A percentile compares a stretch with the other conserved stretches of the same genome.
Evolutionary conservation across 371 early-diverging fungal species (phyloP).

Genomic region (Blakeslea trispora): DNA sequence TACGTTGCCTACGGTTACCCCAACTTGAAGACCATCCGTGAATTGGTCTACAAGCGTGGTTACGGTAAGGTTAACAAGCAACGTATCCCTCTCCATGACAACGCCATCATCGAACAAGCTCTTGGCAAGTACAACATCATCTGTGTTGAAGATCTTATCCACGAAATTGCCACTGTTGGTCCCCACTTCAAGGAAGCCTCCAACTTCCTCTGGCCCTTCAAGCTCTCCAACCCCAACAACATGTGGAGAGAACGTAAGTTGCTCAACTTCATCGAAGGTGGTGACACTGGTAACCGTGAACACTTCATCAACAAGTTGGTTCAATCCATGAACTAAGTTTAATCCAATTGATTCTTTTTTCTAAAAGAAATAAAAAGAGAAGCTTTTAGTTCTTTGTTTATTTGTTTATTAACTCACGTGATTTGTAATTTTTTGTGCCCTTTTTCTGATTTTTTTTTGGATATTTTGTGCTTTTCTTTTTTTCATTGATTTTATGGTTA

Average conservation of each 20-base stretch:
- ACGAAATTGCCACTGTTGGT: slow-evolving; percentile 99
- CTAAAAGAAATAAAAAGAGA: neutral
- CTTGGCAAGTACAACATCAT: slow-evolving; percentile 97
- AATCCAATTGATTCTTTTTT: neutral
- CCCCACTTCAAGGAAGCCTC: slow-evolving; percentile 88
- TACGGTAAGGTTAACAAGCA: slow-evolving; percentile 97
- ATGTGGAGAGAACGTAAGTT: slow-evolving; percentile 97
- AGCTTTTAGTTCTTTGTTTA: neutral
- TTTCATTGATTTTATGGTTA: neutral
- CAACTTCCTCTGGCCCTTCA: slow-evolving; percentile 99
- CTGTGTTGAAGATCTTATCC: slow-evolving; percentile 99
- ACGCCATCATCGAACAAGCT: slow-evolving; percentile 91
- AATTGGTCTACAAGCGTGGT: slow-evolving; percentile 99
- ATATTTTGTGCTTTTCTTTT: neutral
- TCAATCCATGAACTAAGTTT: slow-evolving; percentile 94
- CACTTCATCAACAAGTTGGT: slow-evolving; percentile 95
- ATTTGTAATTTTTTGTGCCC: too few relatives aligned
- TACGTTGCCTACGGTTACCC: slow-evolving; percentile 98
- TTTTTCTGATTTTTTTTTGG: neutral
- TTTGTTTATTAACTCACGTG: neutral
- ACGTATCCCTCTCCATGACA: slow-evolving; percentile 96
- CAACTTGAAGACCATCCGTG: slow-evolving; percentile 98
- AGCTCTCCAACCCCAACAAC: slow-evolving; percentile 97
- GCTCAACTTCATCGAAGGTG: slow-evolving; percentile 97
- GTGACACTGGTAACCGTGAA: slow-evolving; percentile 98